Percentiles rank a stretch among this genome's conserved stretches.
Evolutionary conservation across 2,329 filamentous ascomycete species (phyloP).

Genomic region (Bimuria novae-zelandiae): DNA sequence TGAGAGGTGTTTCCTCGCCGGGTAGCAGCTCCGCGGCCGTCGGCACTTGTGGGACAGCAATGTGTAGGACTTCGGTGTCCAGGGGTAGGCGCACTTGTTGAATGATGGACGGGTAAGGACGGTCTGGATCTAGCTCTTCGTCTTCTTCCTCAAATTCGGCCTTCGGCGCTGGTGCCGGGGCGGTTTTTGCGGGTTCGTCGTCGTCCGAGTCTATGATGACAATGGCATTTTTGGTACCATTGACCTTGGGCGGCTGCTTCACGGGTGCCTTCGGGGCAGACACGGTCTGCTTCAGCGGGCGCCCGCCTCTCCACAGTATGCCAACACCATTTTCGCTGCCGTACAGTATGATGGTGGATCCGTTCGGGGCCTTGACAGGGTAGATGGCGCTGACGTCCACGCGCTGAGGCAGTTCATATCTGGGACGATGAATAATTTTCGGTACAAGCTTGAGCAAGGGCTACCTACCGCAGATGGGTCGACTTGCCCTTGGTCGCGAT

Average conservation of each 20-base stretch:
- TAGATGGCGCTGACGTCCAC: constrained; percentile 62
- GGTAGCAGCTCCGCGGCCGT: constrained; percentile 34
- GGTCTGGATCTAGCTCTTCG: constrained; percentile 61
- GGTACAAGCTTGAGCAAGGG: neutral
- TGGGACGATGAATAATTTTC: constrained; percentile 32
- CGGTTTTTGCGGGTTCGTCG: constrained; percentile 48
- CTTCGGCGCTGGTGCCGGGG: constrained; percentile 22
- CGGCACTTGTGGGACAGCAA: constrained; percentile 55
- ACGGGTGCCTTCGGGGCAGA: constrained; percentile 33
- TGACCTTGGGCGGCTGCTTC: constrained; percentile 43
- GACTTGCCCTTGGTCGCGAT: constrained; percentile 38
- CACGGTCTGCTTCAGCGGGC: constrained; percentile 47
- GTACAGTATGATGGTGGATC: constrained; percentile 65
- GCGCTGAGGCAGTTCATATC: constrained; percentile 65
- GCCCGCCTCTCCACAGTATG: constrained; percentile 65
- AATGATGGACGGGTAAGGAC: constrained; percentile 59
- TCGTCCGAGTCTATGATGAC: constrained; percentile 64
- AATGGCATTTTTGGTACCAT: constrained; percentile 53
- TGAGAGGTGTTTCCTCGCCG: constrained; percentile 48
- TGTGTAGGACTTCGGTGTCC: constrained; percentile 57
- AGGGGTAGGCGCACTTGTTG: constrained; percentile 61
- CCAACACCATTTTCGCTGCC: constrained; percentile 63
- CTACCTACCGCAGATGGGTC: constrained; percentile 36
- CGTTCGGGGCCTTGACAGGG: constrained; percentile 62
- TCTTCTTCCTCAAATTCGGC: constrained; percentile 59